A percentile compares a stretch with the other conserved stretches of the same genome.
These are phyloP conservation scores for Hypoxylon perforatum DNA, from an alignment of 495 filamentous ascomycete genomes.

Conservation along the genomic window DNA sequence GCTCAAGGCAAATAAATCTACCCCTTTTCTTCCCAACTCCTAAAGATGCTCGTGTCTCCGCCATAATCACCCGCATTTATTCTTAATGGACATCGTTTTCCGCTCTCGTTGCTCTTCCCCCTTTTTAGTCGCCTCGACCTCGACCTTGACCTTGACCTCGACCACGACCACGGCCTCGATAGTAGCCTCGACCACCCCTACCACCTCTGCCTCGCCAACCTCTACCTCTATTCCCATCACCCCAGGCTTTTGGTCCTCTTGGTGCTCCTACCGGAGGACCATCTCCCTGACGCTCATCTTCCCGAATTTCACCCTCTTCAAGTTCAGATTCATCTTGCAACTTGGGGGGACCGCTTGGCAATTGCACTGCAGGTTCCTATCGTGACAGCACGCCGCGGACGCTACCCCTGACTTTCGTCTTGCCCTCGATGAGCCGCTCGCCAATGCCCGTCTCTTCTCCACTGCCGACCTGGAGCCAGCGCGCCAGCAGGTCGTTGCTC, in stretches of 20 bases:
- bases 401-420: constrained; percentile 51
- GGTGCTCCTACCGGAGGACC: too few relatives aligned
- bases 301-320: too few relatives aligned
- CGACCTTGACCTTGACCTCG: background rate
- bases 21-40: constrained; percentile 6
- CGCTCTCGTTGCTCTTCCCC: too few relatives aligned
- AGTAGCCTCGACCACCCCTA: background rate
- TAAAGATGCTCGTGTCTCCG: too few relatives aligned
- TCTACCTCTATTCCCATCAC: background rate
- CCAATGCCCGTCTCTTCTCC: constrained; percentile 57
- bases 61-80: too few relatives aligned
- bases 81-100: too few relatives aligned
- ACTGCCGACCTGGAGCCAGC: constrained; percentile 69
- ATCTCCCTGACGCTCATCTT: too few relatives aligned
- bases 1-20: too few relatives aligned
- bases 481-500: constrained; percentile 82
- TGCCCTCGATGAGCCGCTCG: constrained; percentile 61
- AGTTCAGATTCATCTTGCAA: too few relatives aligned
- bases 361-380: constrained; percentile 44
- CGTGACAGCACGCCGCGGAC: constrained; percentile 58
- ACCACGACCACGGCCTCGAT: background rate
- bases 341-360: background rate
- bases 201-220: background rate
- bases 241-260: too few relatives aligned
- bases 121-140: constrained; percentile 1